Evolutionary conservation across 2,329 filamentous ascomycete species (phyloP).

Genomic region (Penicillium italicum): DNA sequence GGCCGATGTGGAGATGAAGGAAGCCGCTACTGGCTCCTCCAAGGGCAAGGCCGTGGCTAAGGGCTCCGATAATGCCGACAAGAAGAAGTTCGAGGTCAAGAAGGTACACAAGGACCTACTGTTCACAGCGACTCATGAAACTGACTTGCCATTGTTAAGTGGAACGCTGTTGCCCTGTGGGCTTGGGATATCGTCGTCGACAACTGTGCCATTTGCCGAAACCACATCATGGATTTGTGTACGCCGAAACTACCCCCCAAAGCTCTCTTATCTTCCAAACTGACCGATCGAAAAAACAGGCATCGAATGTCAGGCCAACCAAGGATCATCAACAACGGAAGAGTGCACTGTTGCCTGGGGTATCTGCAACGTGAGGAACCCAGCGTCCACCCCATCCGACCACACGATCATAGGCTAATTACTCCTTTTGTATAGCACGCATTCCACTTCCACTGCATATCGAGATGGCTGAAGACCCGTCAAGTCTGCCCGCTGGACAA

Average conservation of each 20-base stretch:
- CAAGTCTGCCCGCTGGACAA: conserved; percentile 98
- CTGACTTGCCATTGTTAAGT: conserved; percentile 53
- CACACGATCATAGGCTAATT: not conserved
- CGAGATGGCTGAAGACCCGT: conserved; percentile 97
- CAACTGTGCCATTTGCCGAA: conserved; percentile 98
- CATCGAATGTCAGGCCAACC: conserved; percentile 98
- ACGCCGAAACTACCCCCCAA: conserved; percentile 31
- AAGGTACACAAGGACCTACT: conserved; percentile 61
- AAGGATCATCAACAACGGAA: conserved; percentile 93
- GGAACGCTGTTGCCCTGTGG: conserved; percentile 98
- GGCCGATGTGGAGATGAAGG: conserved; percentile 97
- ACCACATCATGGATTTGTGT: conserved; percentile 99
- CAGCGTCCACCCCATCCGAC: not conserved
- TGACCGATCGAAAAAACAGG: conserved; percentile 49
- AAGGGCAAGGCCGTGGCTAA: conserved; percentile 58
- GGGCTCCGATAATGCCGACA: conserved; percentile 57
- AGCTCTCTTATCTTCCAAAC: not conserved
- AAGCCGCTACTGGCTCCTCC: conserved; percentile 53
- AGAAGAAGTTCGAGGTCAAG: conserved; percentile 98
- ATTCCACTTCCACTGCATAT: conserved; percentile 99
- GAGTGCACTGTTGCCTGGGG: conserved; percentile 99
- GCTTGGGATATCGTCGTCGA: conserved; percentile 99
- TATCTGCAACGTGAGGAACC: conserved; percentile 83
- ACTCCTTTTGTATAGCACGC: conserved; percentile 64
- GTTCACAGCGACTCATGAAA: conserved; percentile 2